phyloP scores from a whole-genome alignment of 441 rosid genomes.

The Heliophila coronopifolia region DNA sequence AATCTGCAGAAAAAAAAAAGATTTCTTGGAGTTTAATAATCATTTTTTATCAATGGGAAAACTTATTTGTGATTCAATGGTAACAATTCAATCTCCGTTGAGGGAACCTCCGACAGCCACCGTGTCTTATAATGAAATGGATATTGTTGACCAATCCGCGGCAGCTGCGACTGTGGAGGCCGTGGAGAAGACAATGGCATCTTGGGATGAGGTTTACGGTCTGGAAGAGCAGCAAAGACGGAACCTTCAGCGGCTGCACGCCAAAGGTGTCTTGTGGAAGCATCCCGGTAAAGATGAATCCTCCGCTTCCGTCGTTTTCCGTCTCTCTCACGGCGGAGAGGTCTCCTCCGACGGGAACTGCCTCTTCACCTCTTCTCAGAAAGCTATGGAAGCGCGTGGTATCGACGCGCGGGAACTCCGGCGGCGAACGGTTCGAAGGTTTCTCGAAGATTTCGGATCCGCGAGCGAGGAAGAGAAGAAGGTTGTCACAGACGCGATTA shows the following conservation, averaged over 20 bases:
- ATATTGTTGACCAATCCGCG: constrained; percentile 38
- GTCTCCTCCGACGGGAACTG: constrained; percentile 94
- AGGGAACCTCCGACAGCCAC: constrained; percentile 39
- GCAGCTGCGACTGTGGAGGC: constrained; percentile 19
- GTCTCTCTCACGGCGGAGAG: constrained; percentile 81
- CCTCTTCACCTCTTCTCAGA: constrained; percentile 76
- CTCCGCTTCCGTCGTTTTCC: constrained; percentile 56
- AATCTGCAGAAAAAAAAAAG: too few species aligned
- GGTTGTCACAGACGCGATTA: constrained; percentile 44
- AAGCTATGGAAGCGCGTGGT: constrained; percentile 74
- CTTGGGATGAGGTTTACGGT: constrained; percentile 79
- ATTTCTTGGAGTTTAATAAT: too few species aligned
- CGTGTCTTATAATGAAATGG: constrained; percentile 36
- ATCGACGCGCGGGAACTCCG: constrained; percentile 72
- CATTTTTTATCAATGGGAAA: constrained; percentile 57
- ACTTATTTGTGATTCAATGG: constrained; percentile 62
- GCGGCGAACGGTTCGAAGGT: constrained; percentile 62
- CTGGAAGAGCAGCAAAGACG: constrained; percentile 83
- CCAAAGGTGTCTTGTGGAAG: constrained; percentile 81
- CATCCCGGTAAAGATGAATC: constrained; percentile 42
- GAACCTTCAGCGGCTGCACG: constrained; percentile 58
- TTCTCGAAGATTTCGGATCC: constrained; percentile 56
- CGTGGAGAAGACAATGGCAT: constrained; percentile 20
- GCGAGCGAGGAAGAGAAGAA: constrained; percentile 41
- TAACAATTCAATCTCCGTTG: constrained; percentile 54